These are phyloP conservation scores for Cytospora leucostoma DNA, from an alignment of 2,329 filamentous ascomycete genomes.

Conservation along the genomic window DNA sequence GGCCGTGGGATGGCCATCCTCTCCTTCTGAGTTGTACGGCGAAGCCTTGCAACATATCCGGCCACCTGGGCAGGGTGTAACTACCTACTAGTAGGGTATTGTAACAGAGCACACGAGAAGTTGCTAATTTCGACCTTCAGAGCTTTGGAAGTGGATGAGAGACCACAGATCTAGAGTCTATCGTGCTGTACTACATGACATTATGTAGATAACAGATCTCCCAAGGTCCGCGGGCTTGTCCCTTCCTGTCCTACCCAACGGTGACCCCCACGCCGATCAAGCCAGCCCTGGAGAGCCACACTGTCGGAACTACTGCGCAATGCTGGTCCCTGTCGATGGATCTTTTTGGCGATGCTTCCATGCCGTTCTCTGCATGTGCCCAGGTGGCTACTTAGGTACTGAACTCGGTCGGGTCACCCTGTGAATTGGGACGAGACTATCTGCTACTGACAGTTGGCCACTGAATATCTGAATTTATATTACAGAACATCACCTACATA, in stretches of 20 bases:
- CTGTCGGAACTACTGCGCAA: conserved; percentile 23
- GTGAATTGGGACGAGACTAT: background rate
- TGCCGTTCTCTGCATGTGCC: background rate
- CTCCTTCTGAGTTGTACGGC: no score
- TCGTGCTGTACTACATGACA: no score
- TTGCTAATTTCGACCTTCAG: no score
- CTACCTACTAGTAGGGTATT: no score
- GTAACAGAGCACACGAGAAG: no score
- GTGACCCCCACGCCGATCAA: conserved; percentile 25
- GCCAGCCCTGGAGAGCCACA: conserved; percentile 28
- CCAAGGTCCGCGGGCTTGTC: conserved; percentile 3
- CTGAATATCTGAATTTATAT: no score
- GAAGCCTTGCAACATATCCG: no score
- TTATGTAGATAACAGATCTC: background rate
- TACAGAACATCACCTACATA: no score
- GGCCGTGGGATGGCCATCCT: no score
- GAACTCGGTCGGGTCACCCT: background rate
- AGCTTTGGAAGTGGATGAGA: no score
- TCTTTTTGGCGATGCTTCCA: conserved; percentile 4
- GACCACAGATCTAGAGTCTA: no score
- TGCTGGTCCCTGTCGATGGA: conserved; percentile 10
- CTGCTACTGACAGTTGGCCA: background rate
- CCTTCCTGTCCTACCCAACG: conserved; percentile 11
- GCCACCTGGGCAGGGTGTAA: no score
- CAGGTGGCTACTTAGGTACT: background rate